Percentiles rank a stretch among this genome's conserved stretches.
These are phyloP conservation scores for Coemansia umbellata DNA, from an alignment of 192 early-diverging fungal genomes.

Conservation along the genomic window DNA sequence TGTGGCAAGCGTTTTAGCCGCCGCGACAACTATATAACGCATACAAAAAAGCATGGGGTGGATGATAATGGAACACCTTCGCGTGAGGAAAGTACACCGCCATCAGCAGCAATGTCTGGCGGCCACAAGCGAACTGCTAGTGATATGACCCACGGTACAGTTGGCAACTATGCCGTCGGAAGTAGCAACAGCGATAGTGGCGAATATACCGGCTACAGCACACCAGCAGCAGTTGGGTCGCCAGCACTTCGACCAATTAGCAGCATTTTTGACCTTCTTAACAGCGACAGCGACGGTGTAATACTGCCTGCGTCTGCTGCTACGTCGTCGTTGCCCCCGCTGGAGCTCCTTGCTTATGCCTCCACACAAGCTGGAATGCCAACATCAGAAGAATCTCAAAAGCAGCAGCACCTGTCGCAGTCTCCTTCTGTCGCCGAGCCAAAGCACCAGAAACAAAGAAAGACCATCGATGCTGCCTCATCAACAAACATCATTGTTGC, in stretches of 20 bases:
- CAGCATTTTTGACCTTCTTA: constrained; percentile 31
- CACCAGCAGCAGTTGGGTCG: background rate
- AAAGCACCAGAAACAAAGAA: no score
- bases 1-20: constrained; percentile 84
- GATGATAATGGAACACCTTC: no score
- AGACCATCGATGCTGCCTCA: no score
- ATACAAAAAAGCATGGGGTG: constrained; percentile 28
- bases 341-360: constrained; percentile 39
- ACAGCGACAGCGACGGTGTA: background rate
- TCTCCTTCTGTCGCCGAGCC: no score
- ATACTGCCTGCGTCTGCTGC: background rate
- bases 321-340: constrained; percentile 3
- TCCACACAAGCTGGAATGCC: constrained; percentile 2
- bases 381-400: background rate
- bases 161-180: background rate
- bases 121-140: background rate
- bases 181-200: no score
- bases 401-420: background rate
- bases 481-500: no score
- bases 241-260: constrained; percentile 4
- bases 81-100: no score
- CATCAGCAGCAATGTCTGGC: background rate
- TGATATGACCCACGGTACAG: background rate
- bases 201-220: background rate
- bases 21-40: constrained; percentile 66